Evolutionary conservation across 2,329 filamentous ascomycete species (phyloP).

Genomic region (Aspergillus calidoustus): DNA sequence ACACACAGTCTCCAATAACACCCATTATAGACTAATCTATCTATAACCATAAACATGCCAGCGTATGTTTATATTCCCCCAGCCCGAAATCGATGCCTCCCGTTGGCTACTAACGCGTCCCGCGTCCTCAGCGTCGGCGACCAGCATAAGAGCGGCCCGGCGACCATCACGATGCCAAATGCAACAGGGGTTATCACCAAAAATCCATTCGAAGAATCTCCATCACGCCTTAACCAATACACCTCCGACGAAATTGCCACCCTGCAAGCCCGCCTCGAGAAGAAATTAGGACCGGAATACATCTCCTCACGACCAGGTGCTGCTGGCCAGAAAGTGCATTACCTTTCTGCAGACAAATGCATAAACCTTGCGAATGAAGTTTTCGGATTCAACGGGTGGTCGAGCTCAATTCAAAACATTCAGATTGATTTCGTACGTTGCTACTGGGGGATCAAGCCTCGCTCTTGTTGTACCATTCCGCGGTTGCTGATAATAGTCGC

Average conservation of each 20-base stretch:
- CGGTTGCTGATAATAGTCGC: slow-evolving; percentile 5
- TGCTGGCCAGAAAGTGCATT: slow-evolving; percentile 84
- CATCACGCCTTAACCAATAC: slow-evolving; percentile 74
- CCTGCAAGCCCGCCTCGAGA: slow-evolving; percentile 82
- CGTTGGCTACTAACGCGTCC: slow-evolving; percentile 31
- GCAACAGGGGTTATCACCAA: slow-evolving; percentile 40
- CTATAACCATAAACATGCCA: slow-evolving; percentile 45
- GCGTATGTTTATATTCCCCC: slow-evolving; percentile 43
- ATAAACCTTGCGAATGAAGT: slow-evolving; percentile 94
- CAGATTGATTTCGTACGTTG: slow-evolving; percentile 81
- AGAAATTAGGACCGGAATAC: slow-evolving; percentile 94
- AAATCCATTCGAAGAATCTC: slow-evolving; percentile 82
- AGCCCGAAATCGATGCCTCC: background rate
- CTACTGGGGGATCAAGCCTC: background rate
- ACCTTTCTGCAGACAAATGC: slow-evolving; percentile 93
- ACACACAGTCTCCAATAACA: slow-evolving; percentile 12
- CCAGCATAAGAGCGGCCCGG: slow-evolving; percentile 60
- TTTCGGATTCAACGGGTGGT: slow-evolving; percentile 98
- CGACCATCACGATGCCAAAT: slow-evolving; percentile 49
- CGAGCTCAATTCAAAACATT: slow-evolving; percentile 90
- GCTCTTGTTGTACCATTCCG: background rate
- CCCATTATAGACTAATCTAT: slow-evolving; percentile 7
- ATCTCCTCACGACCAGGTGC: slow-evolving; percentile 85
- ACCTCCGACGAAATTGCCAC: slow-evolving; percentile 90
- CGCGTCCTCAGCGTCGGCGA: slow-evolving; percentile 64